These are phyloP conservation scores for Henckelia pumila DNA, from an alignment of 257 asterid species.

Conservation along the genomic window DNA sequence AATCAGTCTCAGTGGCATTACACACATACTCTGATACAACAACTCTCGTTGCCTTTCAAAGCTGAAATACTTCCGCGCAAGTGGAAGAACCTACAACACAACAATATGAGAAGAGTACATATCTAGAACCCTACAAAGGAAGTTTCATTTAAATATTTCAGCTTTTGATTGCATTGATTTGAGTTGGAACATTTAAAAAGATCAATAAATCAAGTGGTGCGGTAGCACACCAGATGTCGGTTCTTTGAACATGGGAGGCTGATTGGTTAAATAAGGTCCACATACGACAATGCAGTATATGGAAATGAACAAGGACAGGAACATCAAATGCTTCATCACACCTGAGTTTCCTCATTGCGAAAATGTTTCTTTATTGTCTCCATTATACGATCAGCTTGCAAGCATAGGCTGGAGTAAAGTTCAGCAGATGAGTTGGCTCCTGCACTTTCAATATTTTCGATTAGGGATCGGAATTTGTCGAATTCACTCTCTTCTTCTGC, in stretches of 20 bases:
- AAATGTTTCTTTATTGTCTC: constrained; percentile 79
- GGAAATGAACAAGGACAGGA: background rate
- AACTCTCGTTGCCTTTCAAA: constrained; percentile 78
- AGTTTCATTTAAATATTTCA: background rate
- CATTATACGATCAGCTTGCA: constrained; percentile 93
- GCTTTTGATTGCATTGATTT: constrained; percentile 7
- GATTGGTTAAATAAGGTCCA: background rate
- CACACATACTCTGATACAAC: constrained; percentile 87
- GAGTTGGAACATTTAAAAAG: background rate
- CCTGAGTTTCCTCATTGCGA: constrained; percentile 88
- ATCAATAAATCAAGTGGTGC: background rate
- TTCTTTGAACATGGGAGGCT: background rate
- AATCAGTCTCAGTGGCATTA: constrained; percentile 89
- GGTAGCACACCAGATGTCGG: constrained; percentile 7
- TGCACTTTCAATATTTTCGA: constrained; percentile 83
- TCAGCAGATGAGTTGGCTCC: constrained; percentile 88
- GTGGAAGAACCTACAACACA: constrained; percentile 78
- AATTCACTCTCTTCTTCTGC: constrained; percentile 95
- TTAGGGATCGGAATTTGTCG: constrained; percentile 76
- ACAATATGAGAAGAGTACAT: constrained; percentile 17
- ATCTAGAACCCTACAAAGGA: constrained; percentile 18
- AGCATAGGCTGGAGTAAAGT: constrained; percentile 75
- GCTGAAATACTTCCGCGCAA: constrained; percentile 78
- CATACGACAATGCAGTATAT: too few species aligned
- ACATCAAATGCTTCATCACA: constrained; percentile 17